Evolutionary conservation across 1,139 yeast species (phyloP), one percentile per base, ranked within the genome.

Genomic region (Magnusiomyces ingens): DNA sequence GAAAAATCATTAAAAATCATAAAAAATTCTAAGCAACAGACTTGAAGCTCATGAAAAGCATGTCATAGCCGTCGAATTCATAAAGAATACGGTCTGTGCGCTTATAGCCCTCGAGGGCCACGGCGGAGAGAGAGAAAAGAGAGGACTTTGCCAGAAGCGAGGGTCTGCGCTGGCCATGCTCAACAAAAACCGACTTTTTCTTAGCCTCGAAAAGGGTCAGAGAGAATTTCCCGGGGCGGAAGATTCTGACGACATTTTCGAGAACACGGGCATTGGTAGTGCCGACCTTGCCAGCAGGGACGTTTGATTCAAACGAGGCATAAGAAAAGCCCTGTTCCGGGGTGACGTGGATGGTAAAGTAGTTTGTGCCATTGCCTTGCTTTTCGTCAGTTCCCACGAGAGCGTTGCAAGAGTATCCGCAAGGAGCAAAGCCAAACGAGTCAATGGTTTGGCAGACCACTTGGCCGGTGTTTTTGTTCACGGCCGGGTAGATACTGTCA

Each of bases 291-390:
- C 73, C 69, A 3, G 80, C 72, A 11, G 84, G 81, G 50, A 82
- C 88, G 67, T 88, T 93, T 18, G 97, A 83, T 68, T 93, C 98
- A 70, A 91, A 93, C 15, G 96, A 87, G 13, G 98, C 98, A 70
- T 93, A 93, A 2, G 96, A 88, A 89, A 95, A 93, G 35, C 93
- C 95, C 18, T 76, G 69, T 68, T 93, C 98, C 0, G 99, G 99
- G 0, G 99, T 93, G 44, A 93, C 87, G 68, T 93, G 99, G 58
- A 91, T 76, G 17, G 98, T 93, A 67, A 88, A 90, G 72, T 91
- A 93, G 67, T 79, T 79, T 48, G 74, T 71, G 49, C 72, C 75
- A 53, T 79, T 73, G n/a, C 36, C 42, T 26, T 26, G 32, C 32
- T 26, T 26, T 5, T 26, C 32, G 32, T 26, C 32, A 26, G 32